A percentile compares a stretch with the other conserved stretches of the same genome.
phyloP scores from a whole-genome alignment of 176 grass and related monocot species.

The Phyllostachys edulis region DNA sequence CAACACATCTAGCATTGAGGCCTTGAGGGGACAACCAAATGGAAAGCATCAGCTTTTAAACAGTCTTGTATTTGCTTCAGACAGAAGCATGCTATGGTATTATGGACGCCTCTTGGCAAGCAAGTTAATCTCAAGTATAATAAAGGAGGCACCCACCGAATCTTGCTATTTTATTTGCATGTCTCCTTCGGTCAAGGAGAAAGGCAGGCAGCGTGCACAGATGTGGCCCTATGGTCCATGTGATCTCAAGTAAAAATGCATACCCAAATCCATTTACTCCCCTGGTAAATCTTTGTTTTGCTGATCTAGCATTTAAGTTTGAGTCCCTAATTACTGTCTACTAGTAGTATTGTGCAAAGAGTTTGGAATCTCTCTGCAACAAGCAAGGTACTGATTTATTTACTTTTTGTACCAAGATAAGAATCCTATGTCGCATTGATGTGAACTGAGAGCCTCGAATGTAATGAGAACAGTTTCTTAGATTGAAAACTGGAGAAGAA shows the following conservation, averaged over 20 bases:
- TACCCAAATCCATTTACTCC: conserved; percentile 1
- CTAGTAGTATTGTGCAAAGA: conserved; percentile 7
- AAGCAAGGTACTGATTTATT: conserved; percentile 26
- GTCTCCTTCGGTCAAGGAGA: conserved; percentile 21
- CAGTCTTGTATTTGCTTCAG: conserved; percentile 37
- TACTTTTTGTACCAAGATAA: conserved; percentile 29
- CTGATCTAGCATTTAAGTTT: conserved; percentile 6
- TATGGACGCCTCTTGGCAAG: conserved; percentile 21
- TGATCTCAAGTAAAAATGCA: conserved; percentile 31
- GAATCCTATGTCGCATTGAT: conserved; percentile 25
- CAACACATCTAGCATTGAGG: conserved; percentile 9
- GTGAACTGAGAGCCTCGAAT: conserved; percentile 22
- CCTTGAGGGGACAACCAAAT: background rate
- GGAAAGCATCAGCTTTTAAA: background rate
- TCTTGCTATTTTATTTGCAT: conserved; percentile 47
- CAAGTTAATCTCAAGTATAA: conserved; percentile 18
- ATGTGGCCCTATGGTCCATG: conserved; percentile 32
- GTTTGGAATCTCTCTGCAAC: conserved; percentile 28
- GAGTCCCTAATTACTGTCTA: background rate
- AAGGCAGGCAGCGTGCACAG: conserved; percentile 33
- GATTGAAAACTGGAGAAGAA: background rate
- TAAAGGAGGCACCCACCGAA: background rate
- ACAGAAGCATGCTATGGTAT: conserved; percentile 39
- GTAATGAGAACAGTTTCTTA: conserved; percentile 20
- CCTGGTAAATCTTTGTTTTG: background rate